Base-by-base conservation (phyloP, 78 protist species). In the Creolimax fragrantissima region DNA sequence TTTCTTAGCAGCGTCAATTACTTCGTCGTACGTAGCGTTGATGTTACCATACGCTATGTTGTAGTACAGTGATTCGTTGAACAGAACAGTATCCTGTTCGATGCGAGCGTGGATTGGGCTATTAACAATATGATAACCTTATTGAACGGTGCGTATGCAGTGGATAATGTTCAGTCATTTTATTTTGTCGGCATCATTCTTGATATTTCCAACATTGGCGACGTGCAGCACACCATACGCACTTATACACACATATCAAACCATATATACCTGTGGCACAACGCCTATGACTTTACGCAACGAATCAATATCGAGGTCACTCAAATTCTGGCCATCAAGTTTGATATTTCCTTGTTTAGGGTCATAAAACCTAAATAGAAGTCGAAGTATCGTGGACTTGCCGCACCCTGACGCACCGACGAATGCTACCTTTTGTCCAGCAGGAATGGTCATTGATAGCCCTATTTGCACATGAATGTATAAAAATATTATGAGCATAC, bases 331-430 rank as follows among this genome's bases (percentile, higher is more conserved):
- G 5, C 98, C 99, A 66, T 97, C 98, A 35, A 98, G 93, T 39
- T 24, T 37, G 36, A 98, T 95, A 2, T 35, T 2, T 11, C 99
- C 99, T 2, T n/a, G 17, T 5, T 3, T 5, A 32, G 94, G 95
- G 42, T 96, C 97, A 92, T 94, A 97, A 81, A 96, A 97, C 3
- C 98, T 88, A 89, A 89, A 96, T 36, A 98, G 58, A 39, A 98
- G 92, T 3, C 95, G 67, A 41, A 96, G 3, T 37, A 96, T 89
- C 2, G 99, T 96, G 3, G 95, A 89, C 93, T 98, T 98, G 37
- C 99, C 99, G 3, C 93, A 47, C 24, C 99, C 99, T 32, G 93
- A 45, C 36, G 97, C 67, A 2, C 99, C 99, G 41, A 97, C 98
- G 3, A 98, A 11, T 4, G 98, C 99, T 43, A 95, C 94, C 47